Evolutionary conservation across 1,139 yeast genomes (phyloP).

Genomic region (Pichia sp.): DNA sequence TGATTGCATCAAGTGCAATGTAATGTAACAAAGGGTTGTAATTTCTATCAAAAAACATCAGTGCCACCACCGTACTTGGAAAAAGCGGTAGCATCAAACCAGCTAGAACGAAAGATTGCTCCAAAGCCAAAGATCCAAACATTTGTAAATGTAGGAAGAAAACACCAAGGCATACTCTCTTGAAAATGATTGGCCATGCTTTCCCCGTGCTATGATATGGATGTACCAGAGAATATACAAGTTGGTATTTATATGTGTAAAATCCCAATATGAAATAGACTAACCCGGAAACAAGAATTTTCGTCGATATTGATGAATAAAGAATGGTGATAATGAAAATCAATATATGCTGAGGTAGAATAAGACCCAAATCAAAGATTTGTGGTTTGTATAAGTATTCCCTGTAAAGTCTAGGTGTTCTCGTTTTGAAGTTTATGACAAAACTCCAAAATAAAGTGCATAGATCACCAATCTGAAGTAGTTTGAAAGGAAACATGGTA

Average conservation of each 20-base stretch:
- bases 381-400: conserved; percentile 55
- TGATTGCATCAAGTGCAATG: conserved; percentile 61
- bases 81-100: conserved; percentile 50
- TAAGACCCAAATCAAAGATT: conserved; percentile 59
- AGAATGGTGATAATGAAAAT: conserved; percentile 58
- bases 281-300: conserved; percentile 60
- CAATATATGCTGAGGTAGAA: conserved; percentile 61
- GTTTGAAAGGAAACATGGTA: conserved; percentile 77
- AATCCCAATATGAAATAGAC: conserved; percentile 60
- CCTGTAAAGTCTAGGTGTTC: conserved; percentile 56
- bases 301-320: conserved; percentile 61
- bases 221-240: conserved; percentile 62
- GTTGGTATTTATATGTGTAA: conserved; percentile 62
- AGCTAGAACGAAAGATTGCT: conserved; percentile 53
- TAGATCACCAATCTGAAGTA: conserved; percentile 52
- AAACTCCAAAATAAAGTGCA: conserved; percentile 41
- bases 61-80: conserved; percentile 44
- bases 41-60: conserved; percentile 55
- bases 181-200: conserved; percentile 63
- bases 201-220: conserved; percentile 70
- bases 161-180: conserved; percentile 55
- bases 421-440: conserved; percentile 37
- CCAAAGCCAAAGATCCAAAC: conserved; percentile 66
- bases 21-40: conserved; percentile 56
- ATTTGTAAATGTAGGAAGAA: conserved; percentile 59